These are phyloP conservation scores for Sugiyamaella americana DNA, from an alignment of 805 yeast genomes.

Conservation along the genomic window DNA sequence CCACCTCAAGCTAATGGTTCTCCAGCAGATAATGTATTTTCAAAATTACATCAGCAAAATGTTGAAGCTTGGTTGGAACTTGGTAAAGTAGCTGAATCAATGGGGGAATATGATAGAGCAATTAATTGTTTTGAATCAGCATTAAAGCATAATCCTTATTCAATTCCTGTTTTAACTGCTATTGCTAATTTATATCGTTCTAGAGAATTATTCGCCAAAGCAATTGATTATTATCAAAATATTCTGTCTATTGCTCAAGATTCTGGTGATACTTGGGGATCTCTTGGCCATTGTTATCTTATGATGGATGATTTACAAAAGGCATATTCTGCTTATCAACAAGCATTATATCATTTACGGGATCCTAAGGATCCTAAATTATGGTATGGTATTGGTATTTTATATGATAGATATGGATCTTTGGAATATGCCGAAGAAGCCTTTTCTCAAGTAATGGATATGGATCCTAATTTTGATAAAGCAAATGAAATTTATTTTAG, in stretches of 20 bases:
- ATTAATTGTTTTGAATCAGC: slow-evolving; percentile 84
- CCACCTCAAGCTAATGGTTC: slow-evolving; percentile 21
- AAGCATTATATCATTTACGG: slow-evolving; percentile 83
- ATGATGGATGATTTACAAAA: slow-evolving; percentile 95
- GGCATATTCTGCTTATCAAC: slow-evolving; percentile 95
- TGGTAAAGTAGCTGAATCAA: slow-evolving; percentile 81
- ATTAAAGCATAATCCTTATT: slow-evolving; percentile 76
- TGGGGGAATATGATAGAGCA: slow-evolving; percentile 87
- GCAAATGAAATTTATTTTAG: slow-evolving; percentile 95
- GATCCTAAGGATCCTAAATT: slow-evolving; percentile 94
- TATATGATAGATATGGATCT: slow-evolving; percentile 93
- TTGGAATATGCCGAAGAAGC: slow-evolving; percentile 98
- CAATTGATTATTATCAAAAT: slow-evolving; percentile 88
- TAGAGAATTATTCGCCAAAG: slow-evolving; percentile 85
- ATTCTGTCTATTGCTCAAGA: slow-evolving; percentile 77
- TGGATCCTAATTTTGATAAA: slow-evolving; percentile 94
- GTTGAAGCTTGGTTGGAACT: slow-evolving; percentile 76
- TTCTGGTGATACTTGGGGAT: slow-evolving; percentile 96
- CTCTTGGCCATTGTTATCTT: slow-evolving; percentile 86
- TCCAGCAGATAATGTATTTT: slow-evolving; percentile 12
- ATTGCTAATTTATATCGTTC: slow-evolving; percentile 85
- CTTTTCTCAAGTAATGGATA: slow-evolving; percentile 87
- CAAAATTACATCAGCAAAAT: slow-evolving; percentile 33
- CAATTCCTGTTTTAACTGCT: slow-evolving; percentile 77
- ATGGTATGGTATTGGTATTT: slow-evolving; percentile 98